A percentile compares a stretch with the other conserved stretches of the same genome.
These are phyloP conservation scores for Candida sp. DNA, from an alignment of 1,139 yeast species.

Conservation along the genomic window DNA sequence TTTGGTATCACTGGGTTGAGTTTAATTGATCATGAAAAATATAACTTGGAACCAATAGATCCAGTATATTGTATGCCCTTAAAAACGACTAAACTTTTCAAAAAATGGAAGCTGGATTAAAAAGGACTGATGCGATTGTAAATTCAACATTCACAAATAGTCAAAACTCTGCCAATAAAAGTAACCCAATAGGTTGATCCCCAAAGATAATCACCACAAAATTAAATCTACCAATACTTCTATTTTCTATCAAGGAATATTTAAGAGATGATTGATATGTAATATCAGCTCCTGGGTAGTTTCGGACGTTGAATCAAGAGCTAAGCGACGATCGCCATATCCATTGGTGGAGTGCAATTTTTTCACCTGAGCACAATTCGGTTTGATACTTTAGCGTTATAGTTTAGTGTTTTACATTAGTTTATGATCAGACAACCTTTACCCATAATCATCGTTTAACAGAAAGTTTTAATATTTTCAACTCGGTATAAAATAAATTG, in stretches of 20 bases:
- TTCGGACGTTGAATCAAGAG: not conserved
- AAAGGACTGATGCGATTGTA: not conserved
- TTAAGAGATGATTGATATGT: not conserved
- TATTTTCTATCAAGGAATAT: too few relatives aligned
- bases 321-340: not conserved
- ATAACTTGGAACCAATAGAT: slow-evolving; percentile 56
- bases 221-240: too few relatives aligned
- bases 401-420: not conserved
- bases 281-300: not conserved
- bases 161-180: too few relatives aligned
- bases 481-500: not conserved
- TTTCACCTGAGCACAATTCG: not conserved
- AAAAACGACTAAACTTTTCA: slow-evolving; percentile 43
- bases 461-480: too few relatives aligned
- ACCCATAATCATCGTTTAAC: not conserved
- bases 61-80: slow-evolving; percentile 86
- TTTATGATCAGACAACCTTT: not conserved
- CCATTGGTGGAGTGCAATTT: not conserved
- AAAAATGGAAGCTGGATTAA: slow-evolving; percentile 31
- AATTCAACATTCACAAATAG: too few relatives aligned
- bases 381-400: not conserved
- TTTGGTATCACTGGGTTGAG: slow-evolving; percentile 90
- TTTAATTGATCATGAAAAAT: slow-evolving; percentile 55
- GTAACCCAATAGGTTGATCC: too few relatives aligned
- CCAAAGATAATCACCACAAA: too few relatives aligned